These are phyloP conservation scores for Plasmodium relictum DNA, from an alignment of 169 alveolate genomes.

Conservation along the genomic window DNA sequence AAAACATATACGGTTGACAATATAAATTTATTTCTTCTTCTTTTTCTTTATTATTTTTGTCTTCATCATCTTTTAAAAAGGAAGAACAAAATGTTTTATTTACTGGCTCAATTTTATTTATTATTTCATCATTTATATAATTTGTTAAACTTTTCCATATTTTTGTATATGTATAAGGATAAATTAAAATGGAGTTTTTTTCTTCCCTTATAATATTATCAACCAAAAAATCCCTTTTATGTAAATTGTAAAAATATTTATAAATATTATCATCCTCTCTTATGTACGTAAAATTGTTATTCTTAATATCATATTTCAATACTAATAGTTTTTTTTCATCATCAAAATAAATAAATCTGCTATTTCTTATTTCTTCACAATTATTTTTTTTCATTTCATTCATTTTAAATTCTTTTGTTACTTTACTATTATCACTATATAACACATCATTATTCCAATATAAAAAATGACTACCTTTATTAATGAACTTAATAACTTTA, in stretches of 20 bases:
- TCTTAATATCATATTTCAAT: constrained; percentile 44
- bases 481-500: constrained; percentile 61
- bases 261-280: constrained; percentile 49
- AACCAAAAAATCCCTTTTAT: constrained; percentile 56
- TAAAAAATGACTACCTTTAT: constrained; percentile 75
- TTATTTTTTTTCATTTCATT: constrained; percentile 77
- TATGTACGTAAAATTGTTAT: constrained; percentile 46
- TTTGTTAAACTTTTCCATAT: constrained; percentile 73
- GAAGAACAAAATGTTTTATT: constrained; percentile 76
- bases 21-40: constrained; percentile 49
- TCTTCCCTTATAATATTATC: constrained; percentile 43
- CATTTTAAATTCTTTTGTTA: constrained; percentile 72
- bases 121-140: constrained; percentile 76
- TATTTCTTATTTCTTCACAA: constrained; percentile 72
- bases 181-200: constrained; percentile 47
- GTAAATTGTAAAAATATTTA: constrained; percentile 62
- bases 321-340: constrained; percentile 54
- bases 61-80: constrained; percentile 42
- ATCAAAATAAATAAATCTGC: constrained; percentile 76
- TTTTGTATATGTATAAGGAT: constrained; percentile 72
- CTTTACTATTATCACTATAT: constrained; percentile 1
- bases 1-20: constrained; percentile 75
- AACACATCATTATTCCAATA: constrained; percentile 60
- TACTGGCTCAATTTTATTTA: constrained; percentile 76
- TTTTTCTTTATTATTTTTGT: neutral